phyloP scores from a whole-genome alignment of 805 yeast genomes.

The Candida vaughaniae region DNA sequence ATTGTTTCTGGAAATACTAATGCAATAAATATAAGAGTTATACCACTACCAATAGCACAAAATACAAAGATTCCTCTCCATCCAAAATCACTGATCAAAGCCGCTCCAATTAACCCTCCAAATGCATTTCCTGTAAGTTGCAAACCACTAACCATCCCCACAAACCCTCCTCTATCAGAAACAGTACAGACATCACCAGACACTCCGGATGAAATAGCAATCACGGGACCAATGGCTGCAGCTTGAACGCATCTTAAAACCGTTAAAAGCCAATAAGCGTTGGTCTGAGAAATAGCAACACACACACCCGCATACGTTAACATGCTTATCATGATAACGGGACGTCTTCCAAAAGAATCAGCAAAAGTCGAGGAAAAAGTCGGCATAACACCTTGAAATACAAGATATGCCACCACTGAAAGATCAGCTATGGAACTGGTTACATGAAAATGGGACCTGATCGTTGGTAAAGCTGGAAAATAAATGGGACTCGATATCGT shows the following conservation, averaged over 20 bases:
- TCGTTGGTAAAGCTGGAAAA: conserved; percentile 68
- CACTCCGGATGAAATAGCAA: conserved; percentile 67
- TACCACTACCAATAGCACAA: conserved; percentile 61
- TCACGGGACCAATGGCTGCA: conserved; percentile 70
- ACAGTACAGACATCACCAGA: conserved; percentile 72
- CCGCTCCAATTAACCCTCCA: conserved; percentile 68
- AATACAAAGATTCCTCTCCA: conserved; percentile 87
- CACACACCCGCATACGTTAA: conserved; percentile 58
- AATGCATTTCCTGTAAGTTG: conserved; percentile 72
- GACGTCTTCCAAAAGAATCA: conserved; percentile 72
- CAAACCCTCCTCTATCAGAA: conserved; percentile 65
- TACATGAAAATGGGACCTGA: conserved; percentile 55
- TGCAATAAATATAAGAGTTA: conserved; percentile 24
- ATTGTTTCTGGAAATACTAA: conserved; percentile 70
- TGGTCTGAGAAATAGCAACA: conserved; percentile 61
- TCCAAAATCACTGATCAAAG: conserved; percentile 30
- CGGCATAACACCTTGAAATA: conserved; percentile 78
- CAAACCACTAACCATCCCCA: conserved; percentile 64
- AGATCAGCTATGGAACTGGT: conserved; percentile 60
- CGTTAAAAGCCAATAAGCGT: conserved; percentile 59
- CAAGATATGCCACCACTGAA: conserved; percentile 72
- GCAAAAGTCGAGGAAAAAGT: conserved; percentile 65
- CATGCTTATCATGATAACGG: conserved; percentile 56
- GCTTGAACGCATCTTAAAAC: conserved; percentile 76
- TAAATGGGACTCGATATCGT: conserved; percentile 75